Evolutionary conservation across 2,329 filamentous ascomycete species (phyloP).

Genomic region (Colletotrichum limetticola): DNA sequence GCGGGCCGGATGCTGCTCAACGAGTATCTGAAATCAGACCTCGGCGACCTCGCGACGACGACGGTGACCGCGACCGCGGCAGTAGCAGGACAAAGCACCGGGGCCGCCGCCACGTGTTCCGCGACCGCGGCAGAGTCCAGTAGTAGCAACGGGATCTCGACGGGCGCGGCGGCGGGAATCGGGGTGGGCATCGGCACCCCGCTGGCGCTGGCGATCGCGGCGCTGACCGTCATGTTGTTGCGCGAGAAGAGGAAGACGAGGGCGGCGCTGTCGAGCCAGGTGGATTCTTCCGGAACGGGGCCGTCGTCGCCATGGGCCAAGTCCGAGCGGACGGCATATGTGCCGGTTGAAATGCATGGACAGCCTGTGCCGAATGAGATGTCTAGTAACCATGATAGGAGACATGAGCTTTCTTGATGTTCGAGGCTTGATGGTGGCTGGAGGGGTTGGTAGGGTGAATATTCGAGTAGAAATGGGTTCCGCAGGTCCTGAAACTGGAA

Average conservation of each 20-base stretch:
- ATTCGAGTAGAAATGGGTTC: neutral
- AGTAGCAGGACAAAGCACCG: neutral
- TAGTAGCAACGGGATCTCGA: constrained; percentile 6
- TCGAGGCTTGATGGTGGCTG: too few species aligned
- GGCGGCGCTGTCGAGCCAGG: neutral
- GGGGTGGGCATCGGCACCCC: constrained; percentile 25
- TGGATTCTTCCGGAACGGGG: neutral
- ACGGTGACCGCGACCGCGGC: neutral
- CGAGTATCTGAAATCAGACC: constrained; percentile 14
- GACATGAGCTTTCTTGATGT: constrained; percentile 18
- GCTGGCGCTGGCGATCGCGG: constrained; percentile 12
- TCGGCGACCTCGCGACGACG: neutral
- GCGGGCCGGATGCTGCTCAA: constrained; percentile 17
- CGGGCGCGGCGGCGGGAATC: constrained; percentile 24
- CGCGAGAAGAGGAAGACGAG: constrained; percentile 29
- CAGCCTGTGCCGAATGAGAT: constrained; percentile 8
- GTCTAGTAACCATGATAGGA: neutral
- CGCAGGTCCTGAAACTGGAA: neutral
- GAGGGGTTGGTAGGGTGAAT: neutral
- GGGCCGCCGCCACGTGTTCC: neutral
- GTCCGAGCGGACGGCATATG: neutral
- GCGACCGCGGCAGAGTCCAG: neutral
- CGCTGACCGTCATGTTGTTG: constrained; percentile 24
- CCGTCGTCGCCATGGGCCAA: constrained; percentile 2
- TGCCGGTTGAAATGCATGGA: neutral